Evolutionary conservation across 495 filamentous ascomycete genomes (phyloP), one percentile per base, ranked within the genome.

Genomic region (Cercophora newfieldiana): DNA sequence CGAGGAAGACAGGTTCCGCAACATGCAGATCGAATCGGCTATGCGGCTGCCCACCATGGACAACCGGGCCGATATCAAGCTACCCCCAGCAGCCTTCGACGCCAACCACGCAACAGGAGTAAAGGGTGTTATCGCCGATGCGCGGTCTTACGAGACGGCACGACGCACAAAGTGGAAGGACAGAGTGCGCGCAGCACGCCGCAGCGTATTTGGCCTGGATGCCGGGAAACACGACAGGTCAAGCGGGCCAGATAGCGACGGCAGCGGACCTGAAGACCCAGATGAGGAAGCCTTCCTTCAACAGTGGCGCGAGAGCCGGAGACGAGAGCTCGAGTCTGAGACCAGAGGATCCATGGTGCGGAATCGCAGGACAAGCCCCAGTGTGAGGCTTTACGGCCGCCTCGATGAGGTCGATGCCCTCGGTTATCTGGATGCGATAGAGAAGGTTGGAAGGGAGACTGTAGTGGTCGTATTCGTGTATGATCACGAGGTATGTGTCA

Each of bases 111-210:
- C 79, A 24, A 96, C 96, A n/a, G 95, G 95, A 26, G 96, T 97
- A 62, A 98, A 98, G 80, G 95, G 95, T 69, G 95, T 99, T 76
- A 97, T 99, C 66, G 93, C 96, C 68, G 95, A 99, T 73, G 95
- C 95, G 25, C 87, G 91, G 67, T 89, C 91, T 60, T 98, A 94
- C 73, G 93, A 97, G 77, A 86, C 88, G 60, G 92, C 94, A 12
- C 87, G 87, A 59, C 90, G 89, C 69, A 82, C 79, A 68, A 90
- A 86, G 67, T 83, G 84, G 80, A 81, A 80, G 77, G 78, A 77
- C 61, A 76, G 72, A 53, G 79, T 79, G 54, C 71, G 73, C 31
- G 74, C 73, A 68, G 83, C 77, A 51, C 79, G 81, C 48, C 72
- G 78, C 30, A 82, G 79, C 53, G 77, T 83, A 4, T 81, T 83